phyloP scores from a whole-genome alignment of 768 basidiomycete genomes.

The Leccinum variicolor region DNA sequence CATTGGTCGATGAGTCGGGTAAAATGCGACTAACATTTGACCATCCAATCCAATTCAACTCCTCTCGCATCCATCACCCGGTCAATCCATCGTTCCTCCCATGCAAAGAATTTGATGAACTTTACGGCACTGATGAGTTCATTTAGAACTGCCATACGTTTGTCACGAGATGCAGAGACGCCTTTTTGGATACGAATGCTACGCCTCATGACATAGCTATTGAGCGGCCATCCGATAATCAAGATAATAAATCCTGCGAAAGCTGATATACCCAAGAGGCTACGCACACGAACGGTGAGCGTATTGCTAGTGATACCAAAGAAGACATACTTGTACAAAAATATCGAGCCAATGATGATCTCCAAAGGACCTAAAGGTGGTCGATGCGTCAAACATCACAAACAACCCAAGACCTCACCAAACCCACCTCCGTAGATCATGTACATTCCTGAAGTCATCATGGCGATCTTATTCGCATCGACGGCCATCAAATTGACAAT shows the following conservation, averaged over 20 bases:
- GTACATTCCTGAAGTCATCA: conserved; percentile 54
- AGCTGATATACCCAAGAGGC: conserved; percentile 44
- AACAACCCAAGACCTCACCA: neutral
- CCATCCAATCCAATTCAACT: conserved; percentile 73
- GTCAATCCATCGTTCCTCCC: conserved; percentile 43
- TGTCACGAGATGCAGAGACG: conserved; percentile 35
- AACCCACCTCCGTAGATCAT: conserved; percentile 62
- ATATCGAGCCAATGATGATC: conserved; percentile 64
- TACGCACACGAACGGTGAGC: conserved; percentile 30
- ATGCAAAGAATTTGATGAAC: conserved; percentile 44
- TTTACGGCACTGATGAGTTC: conserved; percentile 41
- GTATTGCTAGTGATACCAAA: neutral
- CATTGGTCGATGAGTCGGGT: neutral
- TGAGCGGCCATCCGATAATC: conserved; percentile 38
- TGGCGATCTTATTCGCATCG: conserved; percentile 63
- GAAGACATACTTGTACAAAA: conserved; percentile 66
- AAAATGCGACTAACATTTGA: conserved; percentile 48
- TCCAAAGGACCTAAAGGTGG: conserved; percentile 61
- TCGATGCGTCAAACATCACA: neutral
- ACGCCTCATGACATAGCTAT: conserved; percentile 37
- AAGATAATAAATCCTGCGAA: conserved; percentile 46
- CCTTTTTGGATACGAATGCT: conserved; percentile 37
- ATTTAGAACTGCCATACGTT: conserved; percentile 42
- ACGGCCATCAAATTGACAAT: conserved; percentile 88
- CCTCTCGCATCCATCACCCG: conserved; percentile 48